These are phyloP conservation scores for Metrosideros polymorpha DNA, from an alignment of 441 rosid species.

Conservation along the genomic window DNA sequence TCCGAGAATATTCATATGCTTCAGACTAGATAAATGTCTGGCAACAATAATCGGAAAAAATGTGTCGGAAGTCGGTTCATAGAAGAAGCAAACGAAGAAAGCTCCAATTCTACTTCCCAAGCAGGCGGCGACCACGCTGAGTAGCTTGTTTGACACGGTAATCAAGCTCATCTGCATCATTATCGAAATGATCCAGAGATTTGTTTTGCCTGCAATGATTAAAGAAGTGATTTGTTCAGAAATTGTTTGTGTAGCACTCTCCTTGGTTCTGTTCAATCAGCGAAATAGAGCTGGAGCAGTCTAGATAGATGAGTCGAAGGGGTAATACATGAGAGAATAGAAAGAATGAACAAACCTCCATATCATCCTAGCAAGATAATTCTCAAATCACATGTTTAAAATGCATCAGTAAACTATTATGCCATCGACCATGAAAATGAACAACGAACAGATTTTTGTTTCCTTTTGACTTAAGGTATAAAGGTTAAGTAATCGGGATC, in stretches of 20 bases:
- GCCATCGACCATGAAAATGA: neutral
- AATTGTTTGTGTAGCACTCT: neutral
- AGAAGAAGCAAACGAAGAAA: neutral
- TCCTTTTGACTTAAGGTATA: neutral
- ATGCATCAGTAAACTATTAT: neutral
- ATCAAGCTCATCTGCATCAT: conserved; percentile 66
- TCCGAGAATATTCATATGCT: neutral
- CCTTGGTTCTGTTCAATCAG: neutral
- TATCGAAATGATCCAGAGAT: conserved; percentile 46
- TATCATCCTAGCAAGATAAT: neutral
- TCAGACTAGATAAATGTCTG: neutral
- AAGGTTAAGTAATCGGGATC: neutral
- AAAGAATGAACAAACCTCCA: neutral
- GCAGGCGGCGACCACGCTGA: conserved; percentile 54
- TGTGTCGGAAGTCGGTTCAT: neutral
- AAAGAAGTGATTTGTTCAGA: neutral
- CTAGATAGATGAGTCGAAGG: neutral
- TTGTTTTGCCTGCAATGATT: conserved; percentile 53
- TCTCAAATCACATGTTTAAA: neutral
- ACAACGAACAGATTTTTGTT: neutral
- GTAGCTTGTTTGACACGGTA: conserved; percentile 56
- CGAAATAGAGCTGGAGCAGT: neutral
- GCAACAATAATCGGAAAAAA: neutral
- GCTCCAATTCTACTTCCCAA: conserved; percentile 43
- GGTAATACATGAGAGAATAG: neutral